Base-by-base conservation (phyloP, 2,329 filamentous ascomycete species). In the Botrytis galanthina region DNA sequence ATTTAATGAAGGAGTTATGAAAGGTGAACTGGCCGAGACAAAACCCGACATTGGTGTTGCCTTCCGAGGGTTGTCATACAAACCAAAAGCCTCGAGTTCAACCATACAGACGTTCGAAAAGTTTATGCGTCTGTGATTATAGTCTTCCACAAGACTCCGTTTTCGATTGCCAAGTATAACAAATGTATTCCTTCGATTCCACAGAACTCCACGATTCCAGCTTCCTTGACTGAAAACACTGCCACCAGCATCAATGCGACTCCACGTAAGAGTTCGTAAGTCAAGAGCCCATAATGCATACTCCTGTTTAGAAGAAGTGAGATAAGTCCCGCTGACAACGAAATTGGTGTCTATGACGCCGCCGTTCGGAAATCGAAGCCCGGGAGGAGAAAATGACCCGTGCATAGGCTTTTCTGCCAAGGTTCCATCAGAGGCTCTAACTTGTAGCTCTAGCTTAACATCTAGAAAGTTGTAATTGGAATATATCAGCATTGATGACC, bases 401-500 rank as follows among this genome's bases (percentile, higher is more conserved):
- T 91, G 91, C 95, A 99, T 98, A 39, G 92, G 89, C 82, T 93
- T 95, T 82, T 99, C 96, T 1, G 90, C 89, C 71, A 99, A 84
- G 0, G 90, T 90, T 44, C 96, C 95, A 81, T 98, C 95, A 1
- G 93, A 89, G 14, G 92, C 86, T 70, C 96, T 90, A 66, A 99
- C 90, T 82, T 98, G 96, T 54, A 99, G 85, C 82, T 99, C 96
- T 37, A 99, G 85, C 81, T 97, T 98, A 77, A 99, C 96, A 79
- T 99, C 95, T 72, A 99, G 83, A 80, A 99, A 99, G 83, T 99
- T 98, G 83, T 99, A 99, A 81, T 99, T 99, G 37, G 95, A 98
- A 82, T 99, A 99, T 63, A 99, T 97, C 75, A 99, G 87, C 94
- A 98, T 98, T 2, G 90, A 91, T 1, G 89, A 89, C 10, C 88